Conservation (phyloP, 148 eudicot genomes). For the Cornus controversa region DNA sequence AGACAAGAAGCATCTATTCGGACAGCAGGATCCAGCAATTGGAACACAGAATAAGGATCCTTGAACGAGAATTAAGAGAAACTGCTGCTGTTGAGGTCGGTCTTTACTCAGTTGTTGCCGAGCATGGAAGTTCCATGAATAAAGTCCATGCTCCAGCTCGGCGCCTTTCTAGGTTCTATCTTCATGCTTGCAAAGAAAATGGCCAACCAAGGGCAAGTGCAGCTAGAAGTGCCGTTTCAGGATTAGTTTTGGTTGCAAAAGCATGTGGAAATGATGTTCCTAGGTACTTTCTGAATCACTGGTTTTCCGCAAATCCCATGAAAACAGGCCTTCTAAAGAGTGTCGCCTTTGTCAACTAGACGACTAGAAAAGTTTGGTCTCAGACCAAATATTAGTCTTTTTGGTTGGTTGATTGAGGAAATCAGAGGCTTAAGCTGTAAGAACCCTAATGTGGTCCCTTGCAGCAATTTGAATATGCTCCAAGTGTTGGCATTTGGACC, state of each 20-base stretch:
- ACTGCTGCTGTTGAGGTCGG: slow-evolving; percentile 84
- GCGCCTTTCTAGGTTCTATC: slow-evolving; percentile 87
- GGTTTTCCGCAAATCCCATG: background rate
- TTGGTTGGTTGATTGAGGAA: slow-evolving; percentile 12
- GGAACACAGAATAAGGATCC: slow-evolving; percentile 57
- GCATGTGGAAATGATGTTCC: slow-evolving; percentile 99
- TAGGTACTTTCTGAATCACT: slow-evolving; percentile 42
- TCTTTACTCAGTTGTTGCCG: slow-evolving; percentile 84
- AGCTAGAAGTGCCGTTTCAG: slow-evolving; percentile 77
- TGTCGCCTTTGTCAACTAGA: background rate
- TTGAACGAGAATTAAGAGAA: slow-evolving; percentile 86
- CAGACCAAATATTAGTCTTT: background rate
- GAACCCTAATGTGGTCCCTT: background rate
- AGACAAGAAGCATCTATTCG: slow-evolving; percentile 33
- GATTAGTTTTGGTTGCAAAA: slow-evolving; percentile 80
- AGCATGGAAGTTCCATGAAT: slow-evolving; percentile 87
- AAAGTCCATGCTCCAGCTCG: slow-evolving; percentile 98
- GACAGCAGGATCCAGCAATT: slow-evolving; percentile 51
- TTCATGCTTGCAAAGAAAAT: slow-evolving; percentile 61
- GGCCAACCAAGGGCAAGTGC: slow-evolving; percentile 53
- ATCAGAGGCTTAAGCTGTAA: background rate
- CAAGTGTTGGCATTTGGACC: background rate
- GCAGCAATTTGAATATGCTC: slow-evolving; percentile 1
- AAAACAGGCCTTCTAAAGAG: background rate
- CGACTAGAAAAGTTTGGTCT: background rate